phyloP scores from a whole-genome alignment of 192 early-diverging fungal genomes.

The Chytriomyces hyalinus region DNA sequence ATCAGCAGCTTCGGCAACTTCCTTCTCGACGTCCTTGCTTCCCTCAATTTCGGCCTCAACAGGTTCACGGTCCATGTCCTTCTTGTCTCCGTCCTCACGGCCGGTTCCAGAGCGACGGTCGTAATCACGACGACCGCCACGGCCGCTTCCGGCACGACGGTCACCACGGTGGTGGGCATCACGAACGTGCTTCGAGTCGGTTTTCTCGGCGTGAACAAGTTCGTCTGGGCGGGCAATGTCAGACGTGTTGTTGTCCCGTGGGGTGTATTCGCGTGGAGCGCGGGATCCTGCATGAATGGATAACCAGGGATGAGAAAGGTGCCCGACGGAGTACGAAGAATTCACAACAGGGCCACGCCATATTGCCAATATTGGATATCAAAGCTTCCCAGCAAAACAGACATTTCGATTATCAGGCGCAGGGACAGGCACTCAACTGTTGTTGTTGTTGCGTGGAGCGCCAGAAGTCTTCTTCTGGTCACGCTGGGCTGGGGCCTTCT shows the following conservation, averaged over 20 bases:
- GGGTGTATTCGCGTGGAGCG: constrained; percentile 35
- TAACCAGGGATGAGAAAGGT: neutral
- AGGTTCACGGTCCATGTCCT: constrained; percentile 76
- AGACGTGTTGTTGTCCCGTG: constrained; percentile 36
- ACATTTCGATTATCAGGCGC: constrained; percentile 12
- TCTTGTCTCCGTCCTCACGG: constrained; percentile 83
- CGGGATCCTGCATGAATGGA: neutral
- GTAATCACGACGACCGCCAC: constrained; percentile 68
- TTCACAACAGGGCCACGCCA: neutral
- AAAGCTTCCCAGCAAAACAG: too few species aligned
- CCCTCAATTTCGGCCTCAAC: constrained; percentile 58
- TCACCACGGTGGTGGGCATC: constrained; percentile 42
- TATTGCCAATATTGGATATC: constrained; percentile 42
- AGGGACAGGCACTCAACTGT: constrained; percentile 34
- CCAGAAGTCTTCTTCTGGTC: constrained; percentile 35
- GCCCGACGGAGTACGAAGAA: neutral
- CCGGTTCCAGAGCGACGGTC: constrained; percentile 89
- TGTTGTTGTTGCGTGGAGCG: constrained; percentile 45
- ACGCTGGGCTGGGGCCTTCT: constrained; percentile 22
- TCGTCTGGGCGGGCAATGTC: constrained; percentile 36
- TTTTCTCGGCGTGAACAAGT: neutral
- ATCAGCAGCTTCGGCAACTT: constrained; percentile 43
- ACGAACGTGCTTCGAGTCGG: constrained; percentile 31
- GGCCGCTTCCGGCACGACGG: constrained; percentile 51
- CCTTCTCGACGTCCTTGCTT: constrained; percentile 53